Evolutionary conservation across 1,284 basidiomycete species (phyloP).

Genomic region (Microstroma glucosiphilum): DNA sequence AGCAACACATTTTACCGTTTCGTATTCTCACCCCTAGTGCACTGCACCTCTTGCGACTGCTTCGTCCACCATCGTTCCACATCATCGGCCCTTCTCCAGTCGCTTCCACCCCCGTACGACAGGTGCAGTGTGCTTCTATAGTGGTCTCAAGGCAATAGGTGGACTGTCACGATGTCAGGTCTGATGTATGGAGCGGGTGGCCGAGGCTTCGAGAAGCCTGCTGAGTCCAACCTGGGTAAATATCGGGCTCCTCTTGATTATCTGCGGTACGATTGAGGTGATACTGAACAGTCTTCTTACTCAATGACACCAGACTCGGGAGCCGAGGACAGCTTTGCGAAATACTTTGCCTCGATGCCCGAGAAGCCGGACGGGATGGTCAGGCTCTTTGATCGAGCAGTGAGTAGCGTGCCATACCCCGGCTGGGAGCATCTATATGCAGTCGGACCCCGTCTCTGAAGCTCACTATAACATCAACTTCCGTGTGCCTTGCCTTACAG

Average conservation of each 20-base stretch:
- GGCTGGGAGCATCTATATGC: background rate
- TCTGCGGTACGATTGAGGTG: too few relatives aligned
- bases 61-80: too few relatives aligned
- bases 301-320: slow-evolving; percentile 19
- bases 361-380: slow-evolving; percentile 31
- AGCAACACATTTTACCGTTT: too few relatives aligned
- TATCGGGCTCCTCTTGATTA: background rate
- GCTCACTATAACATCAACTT: background rate
- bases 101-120: too few relatives aligned
- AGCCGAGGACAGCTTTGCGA: slow-evolving; percentile 36
- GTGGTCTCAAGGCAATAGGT: too few relatives aligned
- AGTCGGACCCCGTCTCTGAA: too few relatives aligned
- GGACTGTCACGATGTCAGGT: slow-evolving; percentile 32
- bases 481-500: slow-evolving; percentile 39
- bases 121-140: too few relatives aligned
- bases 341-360: slow-evolving; percentile 34
- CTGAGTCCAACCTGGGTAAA: slow-evolving; percentile 31
- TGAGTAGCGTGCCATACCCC: slow-evolving; percentile 3
- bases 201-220: slow-evolving; percentile 29
- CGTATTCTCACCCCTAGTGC: too few relatives aligned
- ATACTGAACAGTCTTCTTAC: too few relatives aligned
- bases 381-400: slow-evolving; percentile 43
- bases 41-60: too few relatives aligned
- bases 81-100: too few relatives aligned
- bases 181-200: slow-evolving; percentile 41